Conservation (phyloP, 2,329 filamentous ascomycete species). For the Aspergillus japonicus region DNA sequence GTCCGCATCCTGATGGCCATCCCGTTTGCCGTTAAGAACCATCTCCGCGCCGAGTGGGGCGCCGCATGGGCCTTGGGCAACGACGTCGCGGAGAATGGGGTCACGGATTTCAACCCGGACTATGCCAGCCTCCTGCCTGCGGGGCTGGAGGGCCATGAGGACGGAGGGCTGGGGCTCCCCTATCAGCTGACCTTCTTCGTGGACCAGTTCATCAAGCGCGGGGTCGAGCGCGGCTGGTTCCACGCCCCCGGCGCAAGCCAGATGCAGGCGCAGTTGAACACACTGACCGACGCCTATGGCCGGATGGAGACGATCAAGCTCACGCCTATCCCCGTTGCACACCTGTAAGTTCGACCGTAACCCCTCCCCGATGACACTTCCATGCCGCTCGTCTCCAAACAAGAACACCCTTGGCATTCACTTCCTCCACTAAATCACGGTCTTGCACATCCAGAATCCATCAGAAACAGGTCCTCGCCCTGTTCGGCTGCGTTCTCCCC, state of each 20-base stretch:
- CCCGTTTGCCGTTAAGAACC: constrained; percentile 64
- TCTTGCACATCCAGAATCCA: constrained; percentile 51
- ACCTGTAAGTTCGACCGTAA: constrained; percentile 43
- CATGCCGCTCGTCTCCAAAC: no score
- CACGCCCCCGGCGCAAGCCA: constrained; percentile 59
- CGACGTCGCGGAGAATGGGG: constrained; percentile 30
- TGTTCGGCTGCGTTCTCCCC: constrained; percentile 61
- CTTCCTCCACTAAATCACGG: neutral
- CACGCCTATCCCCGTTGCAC: constrained; percentile 64
- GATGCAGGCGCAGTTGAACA: constrained; percentile 59
- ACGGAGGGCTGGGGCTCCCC: constrained; percentile 59
- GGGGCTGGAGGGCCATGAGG: constrained; percentile 55
- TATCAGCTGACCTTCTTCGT: constrained; percentile 61
- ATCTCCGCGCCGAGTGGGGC: constrained; percentile 63
- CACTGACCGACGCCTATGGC: constrained; percentile 58
- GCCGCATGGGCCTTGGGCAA: constrained; percentile 42
- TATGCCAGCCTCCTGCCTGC: constrained; percentile 53
- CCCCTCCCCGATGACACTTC: neutral
- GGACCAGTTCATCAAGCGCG: constrained; percentile 60
- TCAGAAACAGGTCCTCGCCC: constrained; percentile 61
- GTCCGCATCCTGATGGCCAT: constrained; percentile 61
- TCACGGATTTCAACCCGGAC: constrained; percentile 43
- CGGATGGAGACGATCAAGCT: constrained; percentile 64
- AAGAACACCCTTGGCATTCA: no score
- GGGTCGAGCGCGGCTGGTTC: constrained; percentile 58